Evolutionary conservation across 2,329 filamentous ascomycete species (phyloP), one percentile per base, ranked within the genome.

Genomic region (Allantophomopsis lycopodina): DNA sequence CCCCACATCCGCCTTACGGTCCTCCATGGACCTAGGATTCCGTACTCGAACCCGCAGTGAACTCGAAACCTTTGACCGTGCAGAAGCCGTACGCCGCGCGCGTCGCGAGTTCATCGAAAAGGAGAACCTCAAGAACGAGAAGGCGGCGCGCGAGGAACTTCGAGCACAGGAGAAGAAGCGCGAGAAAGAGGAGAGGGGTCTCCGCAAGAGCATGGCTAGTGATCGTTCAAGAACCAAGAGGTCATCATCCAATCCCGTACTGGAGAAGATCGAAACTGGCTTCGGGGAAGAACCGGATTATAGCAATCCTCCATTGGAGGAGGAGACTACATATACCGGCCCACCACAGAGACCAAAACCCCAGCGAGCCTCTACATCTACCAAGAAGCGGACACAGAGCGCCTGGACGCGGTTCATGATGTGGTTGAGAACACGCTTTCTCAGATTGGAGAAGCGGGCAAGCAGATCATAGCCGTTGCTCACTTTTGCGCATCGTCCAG

Each of bases 341-440:
- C 10, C 12, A 15, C 33, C 34, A 10, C 30, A 15, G 13, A 39
- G 41, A 23, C 34, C 17, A 15, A 37, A 30, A n/a, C 30, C 13
- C 11, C 36, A 21, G 28, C 28, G 34, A 31, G 32, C 30, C 6
- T 37, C 30, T 36, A 39, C 35, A 8, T 16, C 21, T 14, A 47
- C 52, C 8, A 79, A 78, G 60, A 66, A 64, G 48, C 74, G 70
- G 59, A 79, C 74, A 1, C 71, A 72, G 44, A 64, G 69, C 44
- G 66, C 73, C 32, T 80, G 75, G 74, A 76, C 70, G 7, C 67
- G 66, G 16, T 78, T 80, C 48, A 63, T 79, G 38, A 62, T 80
- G 40, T 80, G 76, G 76, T 54, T 80, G 18, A 63, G 74, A 43
- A 79, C 75, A n/a, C 64, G 67, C 43, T 57, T 73, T 23, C 55